These are phyloP conservation scores for Mucor indicus DNA, from an alignment of 371 early-diverging fungal species.

Conservation along the genomic window DNA sequence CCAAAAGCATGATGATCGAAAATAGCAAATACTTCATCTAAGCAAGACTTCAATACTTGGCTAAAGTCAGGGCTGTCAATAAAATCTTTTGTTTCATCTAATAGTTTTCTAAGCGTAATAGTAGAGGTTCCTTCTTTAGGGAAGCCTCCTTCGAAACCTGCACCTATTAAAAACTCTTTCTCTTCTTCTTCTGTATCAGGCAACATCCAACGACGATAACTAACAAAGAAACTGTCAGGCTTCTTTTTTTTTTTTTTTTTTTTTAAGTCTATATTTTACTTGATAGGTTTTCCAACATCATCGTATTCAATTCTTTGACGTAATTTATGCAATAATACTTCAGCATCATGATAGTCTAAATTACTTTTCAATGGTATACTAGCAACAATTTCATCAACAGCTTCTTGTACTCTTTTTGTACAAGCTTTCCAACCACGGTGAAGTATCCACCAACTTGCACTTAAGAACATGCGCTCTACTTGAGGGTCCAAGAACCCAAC, in stretches of 20 bases:
- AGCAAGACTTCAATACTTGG: conserved; percentile 44
- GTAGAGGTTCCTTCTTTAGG: conserved; percentile 11
- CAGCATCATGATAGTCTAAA: conserved; percentile 28
- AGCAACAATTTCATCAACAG: conserved; percentile 65
- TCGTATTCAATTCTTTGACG: conserved; percentile 33
- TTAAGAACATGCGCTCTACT: conserved; percentile 80
- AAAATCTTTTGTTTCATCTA: conserved; percentile 83
- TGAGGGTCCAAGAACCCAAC: conserved; percentile 46
- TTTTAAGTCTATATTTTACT: conserved; percentile 18
- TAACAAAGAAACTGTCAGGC: neutral
- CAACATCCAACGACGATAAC: conserved; percentile 62
- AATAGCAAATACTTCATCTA: conserved; percentile 62
- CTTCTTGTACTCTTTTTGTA: conserved; percentile 60
- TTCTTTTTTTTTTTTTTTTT: neutral
- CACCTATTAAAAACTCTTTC: conserved; percentile 57
- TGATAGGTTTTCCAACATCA: conserved; percentile 29
- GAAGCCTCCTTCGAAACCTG: conserved; percentile 35
- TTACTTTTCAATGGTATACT: conserved; percentile 35
- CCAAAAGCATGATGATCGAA: conserved; percentile 45
- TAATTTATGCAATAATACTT: conserved; percentile 22
- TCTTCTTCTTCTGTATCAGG: conserved; percentile 66
- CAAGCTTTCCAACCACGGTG: conserved; percentile 85
- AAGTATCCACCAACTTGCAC: conserved; percentile 89
- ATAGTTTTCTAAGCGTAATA: conserved; percentile 52
- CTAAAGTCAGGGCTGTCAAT: conserved; percentile 72